Conservation (phyloP, 805 yeast species). For the Saturnispora sanitii region DNA sequence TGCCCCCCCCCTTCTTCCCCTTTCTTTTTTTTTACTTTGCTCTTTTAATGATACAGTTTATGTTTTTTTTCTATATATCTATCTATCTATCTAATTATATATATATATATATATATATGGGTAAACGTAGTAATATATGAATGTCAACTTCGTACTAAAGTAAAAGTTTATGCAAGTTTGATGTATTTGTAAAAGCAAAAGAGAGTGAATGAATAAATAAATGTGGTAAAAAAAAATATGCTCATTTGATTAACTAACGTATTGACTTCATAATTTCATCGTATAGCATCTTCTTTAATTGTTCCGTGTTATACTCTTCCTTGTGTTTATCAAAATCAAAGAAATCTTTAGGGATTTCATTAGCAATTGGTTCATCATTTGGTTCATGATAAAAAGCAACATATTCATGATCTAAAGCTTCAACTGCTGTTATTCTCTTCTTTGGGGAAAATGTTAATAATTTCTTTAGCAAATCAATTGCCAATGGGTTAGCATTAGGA, state of each 20-base stretch:
- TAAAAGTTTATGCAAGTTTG: too few relatives aligned
- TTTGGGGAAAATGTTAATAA: conserved; percentile 77
- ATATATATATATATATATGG: too few relatives aligned
- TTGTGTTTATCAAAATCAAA: conserved; percentile 82
- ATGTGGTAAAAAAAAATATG: background rate
- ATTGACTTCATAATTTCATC: conserved; percentile 64
- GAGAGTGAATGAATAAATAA: background rate
- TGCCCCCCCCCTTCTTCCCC: too few relatives aligned
- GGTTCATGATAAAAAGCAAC: conserved; percentile 87
- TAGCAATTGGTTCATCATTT: conserved; percentile 80
- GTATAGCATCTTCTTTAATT: conserved; percentile 68
- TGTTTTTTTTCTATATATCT: too few relatives aligned
- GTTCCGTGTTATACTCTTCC: conserved; percentile 65
- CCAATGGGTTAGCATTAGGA: conserved; percentile 50
- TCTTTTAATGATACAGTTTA: too few relatives aligned
- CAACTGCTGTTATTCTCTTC: conserved; percentile 72
- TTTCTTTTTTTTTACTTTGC: too few relatives aligned
- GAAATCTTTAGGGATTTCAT: conserved; percentile 75
- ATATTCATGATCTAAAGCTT: conserved; percentile 83
- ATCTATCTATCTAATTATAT: too few relatives aligned
- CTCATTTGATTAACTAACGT: conserved; percentile 9
- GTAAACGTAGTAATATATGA: too few relatives aligned
- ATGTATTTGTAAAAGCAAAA: background rate
- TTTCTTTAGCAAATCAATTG: conserved; percentile 56
- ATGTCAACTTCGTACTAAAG: too few relatives aligned